A percentile compares a stretch with the other conserved stretches of the same genome.
phyloP scores from a whole-genome alignment of 2,329 filamentous ascomycete genomes.

The Aspergillus tubingensis region DNA sequence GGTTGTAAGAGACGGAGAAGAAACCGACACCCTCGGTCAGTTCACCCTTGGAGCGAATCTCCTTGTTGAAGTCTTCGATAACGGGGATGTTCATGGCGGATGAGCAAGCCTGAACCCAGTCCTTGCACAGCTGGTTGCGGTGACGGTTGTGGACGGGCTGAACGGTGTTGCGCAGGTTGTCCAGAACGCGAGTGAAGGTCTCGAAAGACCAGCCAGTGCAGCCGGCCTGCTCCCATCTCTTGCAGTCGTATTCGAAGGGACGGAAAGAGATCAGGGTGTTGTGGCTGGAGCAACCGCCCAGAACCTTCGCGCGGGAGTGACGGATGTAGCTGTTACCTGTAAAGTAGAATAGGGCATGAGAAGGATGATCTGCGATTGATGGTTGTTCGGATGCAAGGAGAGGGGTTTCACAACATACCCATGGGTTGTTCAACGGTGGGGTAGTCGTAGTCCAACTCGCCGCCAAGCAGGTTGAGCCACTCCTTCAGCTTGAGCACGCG shows the following conservation, averaged over 20 bases:
- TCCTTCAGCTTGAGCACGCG: slow-evolving; percentile 82
- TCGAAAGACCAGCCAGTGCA: slow-evolving; percentile 86
- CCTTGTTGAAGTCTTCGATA: slow-evolving; percentile 81
- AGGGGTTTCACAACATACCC: slow-evolving; percentile 46
- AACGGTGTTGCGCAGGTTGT: slow-evolving; percentile 85
- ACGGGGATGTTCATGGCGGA: slow-evolving; percentile 77
- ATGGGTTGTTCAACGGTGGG: slow-evolving; percentile 85
- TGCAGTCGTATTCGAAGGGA: slow-evolving; percentile 84
- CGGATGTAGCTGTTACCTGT: slow-evolving; percentile 85
- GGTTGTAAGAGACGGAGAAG: slow-evolving; percentile 89
- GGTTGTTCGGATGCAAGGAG: background rate
- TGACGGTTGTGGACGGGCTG: slow-evolving; percentile 84
- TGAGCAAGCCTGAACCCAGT: slow-evolving; percentile 83
- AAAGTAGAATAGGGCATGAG: background rate
- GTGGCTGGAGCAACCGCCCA: slow-evolving; percentile 90
- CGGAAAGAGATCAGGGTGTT: slow-evolving; percentile 93
- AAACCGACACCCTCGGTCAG: slow-evolving; percentile 80
- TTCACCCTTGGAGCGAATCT: slow-evolving; percentile 72
- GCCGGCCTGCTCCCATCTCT: slow-evolving; percentile 79
- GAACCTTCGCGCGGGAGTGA: slow-evolving; percentile 87
- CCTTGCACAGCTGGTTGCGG: slow-evolving; percentile 86
- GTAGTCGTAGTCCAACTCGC: slow-evolving; percentile 90
- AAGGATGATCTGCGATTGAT: background rate
- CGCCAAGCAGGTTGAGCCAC: slow-evolving; percentile 81
- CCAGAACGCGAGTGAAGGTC: slow-evolving; percentile 76